Base-by-base conservation (phyloP, 768 basidiomycete species). In the Kwoniella pini region DNA sequence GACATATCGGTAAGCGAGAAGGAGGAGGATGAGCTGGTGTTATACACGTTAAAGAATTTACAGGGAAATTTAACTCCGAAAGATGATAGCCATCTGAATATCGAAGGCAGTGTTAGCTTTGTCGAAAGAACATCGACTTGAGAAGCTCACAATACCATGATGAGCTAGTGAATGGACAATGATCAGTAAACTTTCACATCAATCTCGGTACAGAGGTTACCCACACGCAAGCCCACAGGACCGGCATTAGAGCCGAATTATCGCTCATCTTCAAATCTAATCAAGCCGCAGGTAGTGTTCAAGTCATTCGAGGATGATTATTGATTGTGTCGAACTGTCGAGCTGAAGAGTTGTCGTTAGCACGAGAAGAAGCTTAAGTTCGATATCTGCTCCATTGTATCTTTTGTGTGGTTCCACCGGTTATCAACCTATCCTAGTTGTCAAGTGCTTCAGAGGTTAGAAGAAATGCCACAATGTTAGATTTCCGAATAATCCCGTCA, bases 11-110 rank as follows among this genome's bases (percentile, higher is more conserved):
- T 9, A 90, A 80, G 45, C 54, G 77, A 0, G 51, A 52, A 22
- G 26, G 59, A 11, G 55, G 55, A 30, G 67, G 61, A 44, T 68
- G 28, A 45, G 75, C 68, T 6, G 70, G 63, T 30, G 76, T 64
- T 51, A 83, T 83, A 80, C 91, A 95, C 2, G 88, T 90, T 57
- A 93, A 74, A 42, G 87, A 74, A 4, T 83, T 84, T 72, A 90
- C 86, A 24, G 94, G 86, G 75, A 93, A 91, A 76, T 97, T 97
- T 60, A 97, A 84, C 15, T 87, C 87, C 1, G 91, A 89, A 40
- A 92, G 90, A 77, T 95, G 91, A 77, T 89, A 96, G n/a, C 92
- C 93, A 80, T 90, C 71, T 73, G 44, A n/a, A n/a, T 1, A 11
- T 9, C 22, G 19, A 11, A 9, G 24, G 38, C 24, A 4, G 15